A percentile compares a stretch with the other conserved stretches of the same genome.
Evolutionary conservation across 192 early-diverging fungal species (phyloP).

Genomic region (Entophlyctis luteolus): DNA sequence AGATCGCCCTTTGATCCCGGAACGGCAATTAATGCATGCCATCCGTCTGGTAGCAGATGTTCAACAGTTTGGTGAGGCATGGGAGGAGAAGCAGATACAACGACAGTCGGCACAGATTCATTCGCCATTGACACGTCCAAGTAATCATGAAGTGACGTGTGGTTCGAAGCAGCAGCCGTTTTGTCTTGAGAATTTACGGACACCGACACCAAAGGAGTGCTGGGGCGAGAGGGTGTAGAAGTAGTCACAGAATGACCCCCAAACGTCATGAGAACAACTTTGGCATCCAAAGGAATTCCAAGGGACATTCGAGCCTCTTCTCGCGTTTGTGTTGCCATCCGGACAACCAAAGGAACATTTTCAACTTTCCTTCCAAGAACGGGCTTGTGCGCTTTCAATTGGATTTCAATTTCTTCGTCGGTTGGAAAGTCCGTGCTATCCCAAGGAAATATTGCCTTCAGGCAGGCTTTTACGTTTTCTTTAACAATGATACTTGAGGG

Average conservation of each 20-base stretch:
- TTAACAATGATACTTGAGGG: no score
- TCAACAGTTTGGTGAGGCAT: conserved; percentile 5
- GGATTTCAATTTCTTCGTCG: neutral
- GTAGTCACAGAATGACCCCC: conserved; percentile 34
- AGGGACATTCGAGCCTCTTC: conserved; percentile 25
- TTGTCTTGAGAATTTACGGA: neutral
- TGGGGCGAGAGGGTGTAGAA: neutral
- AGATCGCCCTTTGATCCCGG: conserved; percentile 15
- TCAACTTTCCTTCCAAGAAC: neutral
- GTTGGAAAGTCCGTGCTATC: no score
- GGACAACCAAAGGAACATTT: conserved; percentile 39
- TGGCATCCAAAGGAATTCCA: conserved; percentile 32
- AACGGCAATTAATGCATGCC: conserved; percentile 39
- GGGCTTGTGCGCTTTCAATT: neutral
- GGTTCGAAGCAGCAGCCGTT: neutral
- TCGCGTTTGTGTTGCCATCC: conserved; percentile 20
- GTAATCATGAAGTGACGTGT: no score
- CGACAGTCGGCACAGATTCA: no score
- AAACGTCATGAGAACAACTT: conserved; percentile 46
- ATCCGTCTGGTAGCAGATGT: conserved; percentile 37
- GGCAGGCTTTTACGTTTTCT: no score
- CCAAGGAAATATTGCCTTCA: no score
- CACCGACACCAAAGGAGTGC: neutral
- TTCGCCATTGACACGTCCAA: no score
- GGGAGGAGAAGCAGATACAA: neutral